Conservation (phyloP, 2,329 filamentous ascomycete genomes). For the Penicillium oxalicum region DNA sequence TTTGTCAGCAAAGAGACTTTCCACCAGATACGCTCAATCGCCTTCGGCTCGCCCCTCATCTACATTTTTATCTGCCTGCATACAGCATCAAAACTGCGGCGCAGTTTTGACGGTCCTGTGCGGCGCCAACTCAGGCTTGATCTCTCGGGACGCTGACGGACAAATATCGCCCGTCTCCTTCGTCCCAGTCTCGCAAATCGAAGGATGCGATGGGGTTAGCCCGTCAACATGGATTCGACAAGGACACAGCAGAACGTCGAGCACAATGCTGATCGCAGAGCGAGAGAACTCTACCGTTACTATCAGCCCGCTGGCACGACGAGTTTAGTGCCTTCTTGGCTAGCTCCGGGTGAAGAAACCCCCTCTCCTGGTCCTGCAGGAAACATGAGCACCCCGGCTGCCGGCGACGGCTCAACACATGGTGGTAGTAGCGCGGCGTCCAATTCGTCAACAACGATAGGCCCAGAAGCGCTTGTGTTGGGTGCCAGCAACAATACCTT, state of each 20-base stretch:
- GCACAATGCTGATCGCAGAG: slow-evolving; percentile 28
- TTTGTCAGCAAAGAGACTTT: slow-evolving; percentile 1
- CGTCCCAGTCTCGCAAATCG: background rate
- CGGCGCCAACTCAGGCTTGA: background rate
- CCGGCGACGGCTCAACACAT: slow-evolving; percentile 8
- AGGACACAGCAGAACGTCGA: slow-evolving; percentile 10
- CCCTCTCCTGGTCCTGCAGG: slow-evolving; percentile 6
- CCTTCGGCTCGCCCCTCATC: background rate
- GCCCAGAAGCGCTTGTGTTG: slow-evolving; percentile 24
- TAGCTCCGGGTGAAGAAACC: slow-evolving; percentile 7
- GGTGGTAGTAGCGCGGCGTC: slow-evolving; percentile 9
- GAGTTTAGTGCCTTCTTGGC: slow-evolving; percentile 12
- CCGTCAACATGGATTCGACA: slow-evolving; percentile 12
- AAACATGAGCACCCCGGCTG: slow-evolving; percentile 8
- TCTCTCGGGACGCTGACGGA: background rate
- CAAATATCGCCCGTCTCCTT: background rate
- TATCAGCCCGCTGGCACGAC: slow-evolving; percentile 26
- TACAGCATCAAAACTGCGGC: background rate
- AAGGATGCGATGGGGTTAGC: slow-evolving; percentile 12
- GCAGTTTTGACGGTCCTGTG: background rate
- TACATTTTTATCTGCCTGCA: background rate
- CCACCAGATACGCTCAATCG: background rate
- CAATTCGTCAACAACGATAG: slow-evolving; percentile 12
- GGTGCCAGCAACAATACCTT: slow-evolving; percentile 31
- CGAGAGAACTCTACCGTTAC: slow-evolving; percentile 37